phyloP scores from a whole-genome alignment of 371 early-diverging fungal genomes.

The Cokeromyces recurvatus region DNA sequence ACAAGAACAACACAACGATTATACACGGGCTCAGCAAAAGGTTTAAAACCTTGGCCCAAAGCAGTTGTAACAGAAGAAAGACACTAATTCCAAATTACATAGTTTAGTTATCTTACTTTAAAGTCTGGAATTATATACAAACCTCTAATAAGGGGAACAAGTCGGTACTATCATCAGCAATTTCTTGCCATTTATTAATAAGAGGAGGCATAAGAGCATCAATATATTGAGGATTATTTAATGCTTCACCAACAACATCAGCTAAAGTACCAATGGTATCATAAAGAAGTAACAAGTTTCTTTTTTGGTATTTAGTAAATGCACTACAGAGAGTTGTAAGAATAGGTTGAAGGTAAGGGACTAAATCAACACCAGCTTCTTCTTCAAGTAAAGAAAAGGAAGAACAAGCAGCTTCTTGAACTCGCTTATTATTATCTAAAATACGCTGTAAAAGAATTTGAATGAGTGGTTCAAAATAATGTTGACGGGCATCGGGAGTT shows the following conservation, averaged over 20 bases:
- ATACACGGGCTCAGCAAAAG: slow-evolving; percentile 82
- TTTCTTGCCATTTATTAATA: slow-evolving; percentile 71
- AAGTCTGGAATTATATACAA: too few species aligned
- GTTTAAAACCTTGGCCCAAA: slow-evolving; percentile 79
- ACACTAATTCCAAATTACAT: too few species aligned
- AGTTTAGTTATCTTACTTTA: background rate
- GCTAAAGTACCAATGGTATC: slow-evolving; percentile 94
- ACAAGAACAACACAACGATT: slow-evolving; percentile 82
- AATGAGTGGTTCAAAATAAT: slow-evolving; percentile 76
- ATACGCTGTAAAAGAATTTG: slow-evolving; percentile 71
- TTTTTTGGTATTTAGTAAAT: slow-evolving; percentile 83
- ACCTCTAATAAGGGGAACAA: slow-evolving; percentile 89
- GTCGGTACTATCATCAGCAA: slow-evolving; percentile 77
- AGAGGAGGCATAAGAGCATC: slow-evolving; percentile 81
- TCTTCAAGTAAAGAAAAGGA: slow-evolving; percentile 91
- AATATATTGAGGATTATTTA: slow-evolving; percentile 72
- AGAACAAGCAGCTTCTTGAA: slow-evolving; percentile 93
- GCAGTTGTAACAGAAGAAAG: slow-evolving; percentile 85
- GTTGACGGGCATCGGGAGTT: slow-evolving; percentile 57
- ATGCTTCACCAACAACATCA: slow-evolving; percentile 76
- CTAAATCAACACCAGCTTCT: slow-evolving; percentile 69
- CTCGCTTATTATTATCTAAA: slow-evolving; percentile 89
- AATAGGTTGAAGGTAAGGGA: slow-evolving; percentile 81
- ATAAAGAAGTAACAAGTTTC: slow-evolving; percentile 87
- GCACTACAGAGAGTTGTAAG: slow-evolving; percentile 72